These are phyloP conservation scores for Osmanthus fragrans DNA, from an alignment of 257 asterid species.

Conservation along the genomic window DNA sequence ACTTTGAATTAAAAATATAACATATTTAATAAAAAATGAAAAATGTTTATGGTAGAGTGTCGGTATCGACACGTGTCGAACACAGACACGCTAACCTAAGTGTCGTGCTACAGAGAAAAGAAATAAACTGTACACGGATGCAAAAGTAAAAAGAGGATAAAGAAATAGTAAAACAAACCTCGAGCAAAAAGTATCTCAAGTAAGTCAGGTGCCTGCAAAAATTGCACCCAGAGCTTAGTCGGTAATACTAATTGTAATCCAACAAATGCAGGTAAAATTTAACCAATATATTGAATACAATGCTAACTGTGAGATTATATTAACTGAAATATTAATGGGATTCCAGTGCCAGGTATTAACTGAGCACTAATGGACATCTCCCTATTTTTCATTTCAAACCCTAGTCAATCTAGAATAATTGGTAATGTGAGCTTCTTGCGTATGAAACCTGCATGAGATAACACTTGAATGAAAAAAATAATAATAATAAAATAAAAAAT, in stretches of 20 bases:
- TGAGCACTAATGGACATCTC: background rate
- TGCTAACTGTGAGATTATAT: background rate
- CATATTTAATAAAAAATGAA: no score
- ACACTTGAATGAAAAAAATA: background rate
- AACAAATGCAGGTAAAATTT: slow-evolving; percentile 11
- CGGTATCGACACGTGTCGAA: no score
- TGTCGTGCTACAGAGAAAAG: no score
- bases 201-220: slow-evolving; percentile 88
- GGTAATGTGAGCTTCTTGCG: background rate
- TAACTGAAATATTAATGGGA: slow-evolving; percentile 5
- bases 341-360: background rate
- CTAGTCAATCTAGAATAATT: background rate
- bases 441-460: background rate
- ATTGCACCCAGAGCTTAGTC: slow-evolving; percentile 30
- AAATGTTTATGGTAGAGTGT: no score
- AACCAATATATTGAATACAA: background rate
- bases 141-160: background rate
- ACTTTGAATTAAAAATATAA: no score
- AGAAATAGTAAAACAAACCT: slow-evolving; percentile 46
- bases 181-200: slow-evolving; percentile 66
- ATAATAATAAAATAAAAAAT: no score
- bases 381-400: background rate
- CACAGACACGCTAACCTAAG: no score
- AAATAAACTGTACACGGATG: background rate
- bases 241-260: slow-evolving; percentile 3